These are phyloP conservation scores for Chlorophyllum brunneum DNA, from an alignment of 768 basidiomycete species.

Conservation along the genomic window DNA sequence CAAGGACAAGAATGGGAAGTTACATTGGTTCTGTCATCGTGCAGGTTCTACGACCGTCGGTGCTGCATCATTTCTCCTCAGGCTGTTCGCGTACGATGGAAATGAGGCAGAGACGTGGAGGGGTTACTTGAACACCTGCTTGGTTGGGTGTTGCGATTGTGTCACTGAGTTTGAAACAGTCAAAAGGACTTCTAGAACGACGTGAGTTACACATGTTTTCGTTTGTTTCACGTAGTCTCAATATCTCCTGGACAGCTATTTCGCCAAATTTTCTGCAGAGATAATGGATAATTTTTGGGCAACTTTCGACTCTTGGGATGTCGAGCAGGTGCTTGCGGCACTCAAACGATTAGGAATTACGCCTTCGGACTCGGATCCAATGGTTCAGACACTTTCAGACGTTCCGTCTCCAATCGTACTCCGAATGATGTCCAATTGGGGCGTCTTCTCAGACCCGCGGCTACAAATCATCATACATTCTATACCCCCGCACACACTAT, in stretches of 20 bases:
- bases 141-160: constrained; percentile 67
- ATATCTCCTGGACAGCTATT: constrained; percentile 49
- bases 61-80: constrained; percentile 77
- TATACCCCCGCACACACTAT: constrained; percentile 29
- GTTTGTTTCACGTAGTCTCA: background rate
- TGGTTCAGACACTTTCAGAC: constrained; percentile 30
- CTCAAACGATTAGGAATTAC: constrained; percentile 31
- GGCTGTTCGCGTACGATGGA: constrained; percentile 75
- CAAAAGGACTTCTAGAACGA: constrained; percentile 59
- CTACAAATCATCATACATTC: constrained; percentile 40
- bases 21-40: constrained; percentile 82
- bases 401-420: constrained; percentile 52
- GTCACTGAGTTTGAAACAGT: constrained; percentile 61
- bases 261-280: constrained; percentile 57
- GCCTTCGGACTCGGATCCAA: constrained; percentile 14
- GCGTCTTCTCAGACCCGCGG: constrained; percentile 46
- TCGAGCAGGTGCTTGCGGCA: constrained; percentile 44
- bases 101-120: constrained; percentile 62
- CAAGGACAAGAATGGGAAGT: constrained; percentile 30
- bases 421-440: constrained; percentile 60
- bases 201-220: constrained; percentile 50
- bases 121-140: constrained; percentile 45
- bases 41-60: constrained; percentile 53
- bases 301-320: constrained; percentile 67
- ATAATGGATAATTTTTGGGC: constrained; percentile 55